Evolutionary conservation across 352 stramenopile genomes (phyloP), one percentile per base, ranked within the genome.

Genomic region (Elongisporangium undulatum): DNA sequence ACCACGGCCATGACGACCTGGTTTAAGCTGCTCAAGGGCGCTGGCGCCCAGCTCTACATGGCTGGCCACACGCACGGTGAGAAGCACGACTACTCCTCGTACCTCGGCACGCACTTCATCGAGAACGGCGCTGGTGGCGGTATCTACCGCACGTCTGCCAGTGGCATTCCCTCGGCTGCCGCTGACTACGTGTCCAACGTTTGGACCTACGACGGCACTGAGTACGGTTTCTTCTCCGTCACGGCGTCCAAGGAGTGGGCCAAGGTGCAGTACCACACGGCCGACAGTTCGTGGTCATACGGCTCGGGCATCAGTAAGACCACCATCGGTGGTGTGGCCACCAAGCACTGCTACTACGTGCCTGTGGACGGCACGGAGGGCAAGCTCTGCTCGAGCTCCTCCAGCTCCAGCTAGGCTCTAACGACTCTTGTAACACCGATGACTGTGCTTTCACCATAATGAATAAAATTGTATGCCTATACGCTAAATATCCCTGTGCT

Each of bases 341-440:
- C 74, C 6, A 79, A 84, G 65, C 82, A 94, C 70, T 94, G 85
- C 70, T 94, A 77, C 77, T 89, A 85, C 71, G 86, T 90, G 26
- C 81, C 74, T 0, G 12, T 68, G 16, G 66, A 82, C 56, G 71
- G 71, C 21, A 61, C 55, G n/a, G 53, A 68, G 26, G 74, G 74
- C 54, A 61, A 73, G 29, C 60, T 74, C 41, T 79, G 68, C 34
- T 73, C 60, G 66, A 10, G 12, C 34, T 45, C 34, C 34, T 17
- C 34, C 34, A 45, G 34, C 34, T 45, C 34, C 12, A 45, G 34
- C 34, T 45, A 45, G 10, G 34, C 34, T 17, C 12, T 45, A 45
- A 45, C 29, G 34, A 45, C 34, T 17, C 34, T 17, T 45, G 34
- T 45, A 45, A 45, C 34, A 17, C 34, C 12, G 34, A 45, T 45